These are phyloP conservation scores for Chenopodium album DNA, from an alignment of 148 eudicot genomes.

Conservation along the genomic window DNA sequence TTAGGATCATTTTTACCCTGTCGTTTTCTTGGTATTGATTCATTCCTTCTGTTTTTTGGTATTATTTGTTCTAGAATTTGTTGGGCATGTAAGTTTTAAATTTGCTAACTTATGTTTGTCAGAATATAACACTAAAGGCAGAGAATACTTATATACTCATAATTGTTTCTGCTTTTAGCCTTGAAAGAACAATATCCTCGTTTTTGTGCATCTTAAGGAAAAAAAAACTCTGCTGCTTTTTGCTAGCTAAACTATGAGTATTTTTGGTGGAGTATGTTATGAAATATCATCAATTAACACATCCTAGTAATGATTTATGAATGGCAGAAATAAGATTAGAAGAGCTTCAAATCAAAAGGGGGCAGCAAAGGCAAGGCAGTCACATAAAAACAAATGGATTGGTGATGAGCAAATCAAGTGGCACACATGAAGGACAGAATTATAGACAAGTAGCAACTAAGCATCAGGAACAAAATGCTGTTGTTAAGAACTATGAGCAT, in stretches of 20 bases:
- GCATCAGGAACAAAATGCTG: neutral
- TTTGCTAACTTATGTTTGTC: too few species aligned
- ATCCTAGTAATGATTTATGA: neutral
- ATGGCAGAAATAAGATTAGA: constrained; percentile 25
- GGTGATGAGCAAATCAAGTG: constrained; percentile 11
- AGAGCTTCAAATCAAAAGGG: constrained; percentile 18
- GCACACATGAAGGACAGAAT: constrained; percentile 4
- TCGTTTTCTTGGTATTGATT: too few species aligned
- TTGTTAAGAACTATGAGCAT: neutral
- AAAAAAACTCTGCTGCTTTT: too few species aligned
- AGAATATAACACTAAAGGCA: too few species aligned
- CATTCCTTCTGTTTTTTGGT: too few species aligned
- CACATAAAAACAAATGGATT: constrained; percentile 4
- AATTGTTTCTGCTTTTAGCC: too few species aligned
- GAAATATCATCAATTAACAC: neutral
- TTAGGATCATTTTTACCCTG: too few species aligned
- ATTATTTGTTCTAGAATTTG: too few species aligned
- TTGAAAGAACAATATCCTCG: too few species aligned
- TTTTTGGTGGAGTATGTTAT: neutral
- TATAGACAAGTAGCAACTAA: constrained; percentile 11
- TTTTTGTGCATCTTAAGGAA: too few species aligned
- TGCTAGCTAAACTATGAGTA: neutral
- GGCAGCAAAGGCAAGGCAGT: constrained; percentile 10
- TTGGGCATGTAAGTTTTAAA: too few species aligned
- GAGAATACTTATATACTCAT: too few species aligned